Conservation (phyloP, 768 basidiomycete species). For the Pulveroboletus ravenelii region DNA sequence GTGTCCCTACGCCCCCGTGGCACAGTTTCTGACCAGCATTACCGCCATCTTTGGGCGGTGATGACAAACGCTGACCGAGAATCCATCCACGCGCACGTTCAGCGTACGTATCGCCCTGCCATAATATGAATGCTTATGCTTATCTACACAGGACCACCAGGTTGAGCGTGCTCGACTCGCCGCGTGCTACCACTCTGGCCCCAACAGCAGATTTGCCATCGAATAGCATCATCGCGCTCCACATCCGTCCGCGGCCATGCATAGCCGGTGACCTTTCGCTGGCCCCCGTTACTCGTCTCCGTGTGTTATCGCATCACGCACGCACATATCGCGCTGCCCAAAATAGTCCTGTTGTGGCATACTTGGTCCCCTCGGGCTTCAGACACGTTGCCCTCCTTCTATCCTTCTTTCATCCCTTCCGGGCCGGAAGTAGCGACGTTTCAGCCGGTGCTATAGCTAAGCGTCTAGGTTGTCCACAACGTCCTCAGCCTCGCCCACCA, state of each 20-base stretch:
- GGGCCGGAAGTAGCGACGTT: not conserved
- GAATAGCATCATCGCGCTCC: not conserved
- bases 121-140: not conserved
- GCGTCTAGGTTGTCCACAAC: constrained; percentile 5
- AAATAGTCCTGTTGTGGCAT: too few species aligned
- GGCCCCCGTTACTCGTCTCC: not conserved
- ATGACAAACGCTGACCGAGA: not conserved
- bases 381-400: constrained; percentile 13
- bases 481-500: not conserved
- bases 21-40: too few species aligned
- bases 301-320: constrained; percentile 10
- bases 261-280: too few species aligned
- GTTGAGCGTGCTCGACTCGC: not conserved
- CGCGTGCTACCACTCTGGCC: not conserved
- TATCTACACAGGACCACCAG: constrained; percentile 6
- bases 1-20: too few species aligned
- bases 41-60: too few species aligned
- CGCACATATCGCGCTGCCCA: not conserved
- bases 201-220: not conserved
- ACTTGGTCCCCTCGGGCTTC: too few species aligned
- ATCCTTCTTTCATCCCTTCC: not conserved
- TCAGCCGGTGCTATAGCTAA: not conserved
- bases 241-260: not conserved
- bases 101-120: not conserved
- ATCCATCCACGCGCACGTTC: not conserved